phyloP scores from a whole-genome alignment of 768 basidiomycete species.

The Xerocomellus chrysenteron region DNA sequence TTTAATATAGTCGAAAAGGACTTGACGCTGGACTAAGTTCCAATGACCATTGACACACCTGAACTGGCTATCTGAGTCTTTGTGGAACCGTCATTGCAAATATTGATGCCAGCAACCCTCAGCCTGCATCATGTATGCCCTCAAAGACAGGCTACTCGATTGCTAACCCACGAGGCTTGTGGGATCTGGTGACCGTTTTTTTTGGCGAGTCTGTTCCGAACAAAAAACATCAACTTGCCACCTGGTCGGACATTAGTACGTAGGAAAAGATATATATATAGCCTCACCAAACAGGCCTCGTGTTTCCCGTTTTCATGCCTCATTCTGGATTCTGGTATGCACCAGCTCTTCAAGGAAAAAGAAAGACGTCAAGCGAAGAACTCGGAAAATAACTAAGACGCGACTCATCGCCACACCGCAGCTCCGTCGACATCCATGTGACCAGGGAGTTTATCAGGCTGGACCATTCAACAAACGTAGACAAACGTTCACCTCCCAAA shows the following conservation, averaged over 20 bases:
- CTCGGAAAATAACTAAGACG: too few species aligned
- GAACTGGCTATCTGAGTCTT: neutral
- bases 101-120: too few species aligned
- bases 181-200: neutral
- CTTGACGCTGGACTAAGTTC: neutral
- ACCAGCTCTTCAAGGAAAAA: too few species aligned
- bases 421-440: too few species aligned
- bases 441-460: too few species aligned
- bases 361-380: neutral
- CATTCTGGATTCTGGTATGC: too few species aligned
- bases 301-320: too few species aligned
- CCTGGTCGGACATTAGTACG: neutral
- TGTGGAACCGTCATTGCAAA: too few species aligned
- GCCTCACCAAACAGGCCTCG: neutral
- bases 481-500: too few species aligned
- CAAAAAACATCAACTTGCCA: neutral
- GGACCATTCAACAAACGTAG: too few species aligned
- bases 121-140: too few species aligned
- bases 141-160: neutral
- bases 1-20: neutral
- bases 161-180: neutral
- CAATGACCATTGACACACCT: neutral
- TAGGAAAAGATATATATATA: neutral
- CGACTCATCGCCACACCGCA: too few species aligned
- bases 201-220: neutral